Conservation (phyloP, 2,329 filamentous ascomycete species). For the Cladophialophora carrionii region DNA sequence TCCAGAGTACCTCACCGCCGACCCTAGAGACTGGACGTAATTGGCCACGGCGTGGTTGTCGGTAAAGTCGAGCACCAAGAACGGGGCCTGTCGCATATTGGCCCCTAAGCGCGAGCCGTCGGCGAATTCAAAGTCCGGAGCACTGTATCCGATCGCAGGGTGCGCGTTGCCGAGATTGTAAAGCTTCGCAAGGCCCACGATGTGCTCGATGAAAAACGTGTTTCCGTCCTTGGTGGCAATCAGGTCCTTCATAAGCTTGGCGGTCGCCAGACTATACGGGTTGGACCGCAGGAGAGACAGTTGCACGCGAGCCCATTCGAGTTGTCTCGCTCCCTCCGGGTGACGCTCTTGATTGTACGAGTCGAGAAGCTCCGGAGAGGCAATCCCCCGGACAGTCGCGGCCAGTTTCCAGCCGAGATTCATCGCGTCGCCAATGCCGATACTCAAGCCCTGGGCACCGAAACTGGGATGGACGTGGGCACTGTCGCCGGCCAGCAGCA, state of each 20-base stretch:
- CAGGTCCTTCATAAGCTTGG: not conserved
- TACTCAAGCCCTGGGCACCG: slow-evolving; percentile 44
- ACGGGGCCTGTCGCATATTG: slow-evolving; percentile 40
- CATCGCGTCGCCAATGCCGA: slow-evolving; percentile 43
- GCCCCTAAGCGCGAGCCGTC: slow-evolving; percentile 41
- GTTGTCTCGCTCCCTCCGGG: slow-evolving; percentile 40
- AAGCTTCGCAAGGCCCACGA: not conserved
- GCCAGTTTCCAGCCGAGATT: slow-evolving; percentile 46
- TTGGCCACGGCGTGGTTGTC: not conserved
- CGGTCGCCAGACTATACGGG: not conserved
- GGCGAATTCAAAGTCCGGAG: slow-evolving; percentile 43
- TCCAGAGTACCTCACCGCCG: slow-evolving; percentile 10
- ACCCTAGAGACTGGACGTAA: not conserved
- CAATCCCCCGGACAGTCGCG: slow-evolving; percentile 35
- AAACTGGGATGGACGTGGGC: slow-evolving; percentile 43
- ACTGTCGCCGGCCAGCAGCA: slow-evolving; percentile 45
- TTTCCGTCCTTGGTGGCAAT: not conserved
- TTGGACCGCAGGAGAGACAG: not conserved
- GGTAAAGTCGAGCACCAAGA: slow-evolving; percentile 33
- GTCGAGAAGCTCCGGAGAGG: slow-evolving; percentile 37
- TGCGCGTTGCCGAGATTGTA: not conserved
- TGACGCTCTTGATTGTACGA: slow-evolving; percentile 43
- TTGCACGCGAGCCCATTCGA: slow-evolving; percentile 46
- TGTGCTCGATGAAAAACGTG: slow-evolving; percentile 1
- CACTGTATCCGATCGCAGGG: slow-evolving; percentile 42